These are phyloP conservation scores for Apiospora hydei DNA, from an alignment of 2,329 filamentous ascomycete genomes.

Conservation along the genomic window DNA sequence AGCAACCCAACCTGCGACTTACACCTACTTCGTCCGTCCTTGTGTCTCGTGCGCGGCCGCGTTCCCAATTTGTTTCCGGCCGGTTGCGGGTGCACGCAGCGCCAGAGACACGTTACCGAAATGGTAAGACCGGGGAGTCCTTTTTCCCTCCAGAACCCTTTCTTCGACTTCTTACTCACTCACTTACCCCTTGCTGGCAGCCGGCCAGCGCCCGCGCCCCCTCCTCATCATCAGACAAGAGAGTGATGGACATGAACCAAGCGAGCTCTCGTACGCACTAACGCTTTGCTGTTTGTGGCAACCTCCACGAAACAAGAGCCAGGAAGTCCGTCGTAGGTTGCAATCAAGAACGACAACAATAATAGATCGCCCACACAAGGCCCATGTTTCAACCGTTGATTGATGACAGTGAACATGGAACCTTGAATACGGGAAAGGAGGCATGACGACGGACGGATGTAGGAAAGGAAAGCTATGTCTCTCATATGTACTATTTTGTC, in stretches of 20 bases:
- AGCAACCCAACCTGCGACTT: slow-evolving; percentile 5
- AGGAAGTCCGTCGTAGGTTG: slow-evolving; percentile 9
- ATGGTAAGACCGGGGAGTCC: slow-evolving; percentile 16
- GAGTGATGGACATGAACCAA: slow-evolving; percentile 4
- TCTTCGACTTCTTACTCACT: neutral
- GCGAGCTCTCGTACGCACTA: slow-evolving; percentile 20
- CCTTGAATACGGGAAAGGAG: slow-evolving; percentile 18
- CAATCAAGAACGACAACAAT: slow-evolving; percentile 2
- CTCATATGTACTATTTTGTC: slow-evolving; percentile 12
- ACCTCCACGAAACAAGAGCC: slow-evolving; percentile 1
- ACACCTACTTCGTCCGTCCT: slow-evolving; percentile 13
- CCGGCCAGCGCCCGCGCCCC: neutral
- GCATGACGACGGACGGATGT: slow-evolving; percentile 12
- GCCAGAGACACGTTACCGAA: slow-evolving; percentile 7
- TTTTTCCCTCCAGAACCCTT: neutral
- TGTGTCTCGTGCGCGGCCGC: slow-evolving; percentile 7
- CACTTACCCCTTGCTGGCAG: neutral
- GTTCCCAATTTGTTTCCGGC: slow-evolving; percentile 20
- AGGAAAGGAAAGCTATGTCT: neutral
- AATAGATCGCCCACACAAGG: slow-evolving; percentile 5
- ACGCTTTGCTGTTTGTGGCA: slow-evolving; percentile 19
- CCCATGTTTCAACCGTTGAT: slow-evolving; percentile 17
- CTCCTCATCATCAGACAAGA: neutral
- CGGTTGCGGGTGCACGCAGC: slow-evolving; percentile 10
- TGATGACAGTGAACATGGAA: slow-evolving; percentile 18